Base-by-base conservation (phyloP, 805 yeast genomes). In the Pachysolen tannophilus region DNA sequence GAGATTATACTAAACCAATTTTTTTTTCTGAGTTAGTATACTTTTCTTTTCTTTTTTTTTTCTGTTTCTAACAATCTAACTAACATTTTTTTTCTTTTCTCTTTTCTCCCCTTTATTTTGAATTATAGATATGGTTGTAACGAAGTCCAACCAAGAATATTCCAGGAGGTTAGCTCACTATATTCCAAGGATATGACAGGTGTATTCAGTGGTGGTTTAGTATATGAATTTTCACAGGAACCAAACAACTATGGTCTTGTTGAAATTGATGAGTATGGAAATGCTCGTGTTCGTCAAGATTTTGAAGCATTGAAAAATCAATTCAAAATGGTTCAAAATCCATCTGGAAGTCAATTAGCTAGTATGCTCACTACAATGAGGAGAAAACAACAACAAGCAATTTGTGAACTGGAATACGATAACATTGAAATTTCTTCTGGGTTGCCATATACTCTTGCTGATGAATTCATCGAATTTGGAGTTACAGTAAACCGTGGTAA, bases 131-230 rank as follows among this genome's bases (percentile, higher is more conserved):
- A 56, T 59, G 97, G 97, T 5, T 87, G 97, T 58, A 87, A 87
- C 50, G 78, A 75, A 41, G 80, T 87, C 2, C 57, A 63, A 18
- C 97, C 97, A 2, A 70, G 97, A 42, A 46, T 58, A 5, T 88
- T 88, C 56, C 84, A 79, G 28, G 97, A 88, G 52, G 72, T 86
- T 18, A 65, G 63, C 14, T 65, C 84, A 3, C 61, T 88, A 16
- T 85, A 75, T 49, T 79, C 94, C 0, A 53, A 60, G 8, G 73
- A 73, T 28, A 87, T 88, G 97, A 63, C 76, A 18, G 67, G 67
- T 10, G 81, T 77, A 1, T 85, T 88, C 50, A 72, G 85, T 37
- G 97, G 97, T 6, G 97, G 94, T 0, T 59, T 85, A 33, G 85
- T 82, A 5, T 85, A 85, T 46, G 94, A 84, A 53, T 84, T 68